phyloP scores from a whole-genome alignment of 768 basidiomycete species.

The Rhodosporidiobolus sp. region DNA sequence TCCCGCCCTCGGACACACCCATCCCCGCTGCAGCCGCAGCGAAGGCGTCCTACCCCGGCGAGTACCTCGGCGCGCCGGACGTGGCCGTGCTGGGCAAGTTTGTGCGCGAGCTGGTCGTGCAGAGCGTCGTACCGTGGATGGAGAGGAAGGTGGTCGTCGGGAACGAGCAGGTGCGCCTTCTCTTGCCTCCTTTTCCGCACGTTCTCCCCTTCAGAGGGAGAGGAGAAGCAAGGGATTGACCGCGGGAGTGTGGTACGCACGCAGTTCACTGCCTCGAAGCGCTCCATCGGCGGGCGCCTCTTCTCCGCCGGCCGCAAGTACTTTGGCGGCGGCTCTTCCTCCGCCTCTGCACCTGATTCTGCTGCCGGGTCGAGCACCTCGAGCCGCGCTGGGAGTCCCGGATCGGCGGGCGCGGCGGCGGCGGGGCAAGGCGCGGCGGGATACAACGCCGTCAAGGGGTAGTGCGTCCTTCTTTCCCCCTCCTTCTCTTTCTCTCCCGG shows the following conservation, averaged over 20 bases:
- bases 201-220: background rate
- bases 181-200: background rate
- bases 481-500: background rate
- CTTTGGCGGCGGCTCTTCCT: slow-evolving; percentile 47
- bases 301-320: slow-evolving; percentile 52
- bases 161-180: slow-evolving; percentile 69
- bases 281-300: slow-evolving; percentile 48
- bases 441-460: slow-evolving; percentile 49
- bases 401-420: background rate
- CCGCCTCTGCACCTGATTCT: slow-evolving; percentile 27
- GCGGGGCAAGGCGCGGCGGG: background rate
- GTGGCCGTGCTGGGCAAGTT: slow-evolving; percentile 72
- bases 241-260: background rate
- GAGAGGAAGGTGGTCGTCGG: slow-evolving; percentile 88
- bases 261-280: slow-evolving; percentile 42
- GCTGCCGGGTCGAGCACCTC: background rate
- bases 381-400: slow-evolving; percentile 5
- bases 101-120: slow-evolving; percentile 78
- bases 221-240: background rate
- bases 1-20: too few relatives aligned
- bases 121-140: slow-evolving; percentile 94
- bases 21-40: background rate
- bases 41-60: background rate
- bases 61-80: slow-evolving; percentile 53
- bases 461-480: slow-evolving; percentile 42